Conservation (phyloP, 495 filamentous ascomycete species). For the Annulohypoxylon maeteangense region DNA sequence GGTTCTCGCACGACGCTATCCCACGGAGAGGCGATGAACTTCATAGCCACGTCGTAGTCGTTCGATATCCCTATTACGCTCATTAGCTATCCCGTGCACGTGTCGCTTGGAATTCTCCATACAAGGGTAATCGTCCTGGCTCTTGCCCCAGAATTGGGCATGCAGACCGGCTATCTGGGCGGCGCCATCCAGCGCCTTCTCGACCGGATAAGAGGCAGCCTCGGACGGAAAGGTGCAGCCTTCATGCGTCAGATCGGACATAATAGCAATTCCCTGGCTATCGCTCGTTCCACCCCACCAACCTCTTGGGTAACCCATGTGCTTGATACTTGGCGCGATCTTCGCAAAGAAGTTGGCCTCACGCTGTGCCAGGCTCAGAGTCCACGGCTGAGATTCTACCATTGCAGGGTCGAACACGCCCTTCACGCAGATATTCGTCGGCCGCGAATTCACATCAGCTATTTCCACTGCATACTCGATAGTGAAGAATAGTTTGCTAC, state of each 20-base stretch:
- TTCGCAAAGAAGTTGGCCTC: slow-evolving; percentile 51
- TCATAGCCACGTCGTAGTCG: slow-evolving; percentile 39
- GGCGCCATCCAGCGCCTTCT: slow-evolving; percentile 45
- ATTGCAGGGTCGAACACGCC: slow-evolving; percentile 50
- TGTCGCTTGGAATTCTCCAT: background rate
- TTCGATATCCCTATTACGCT: slow-evolving; percentile 29
- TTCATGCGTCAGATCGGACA: slow-evolving; percentile 46
- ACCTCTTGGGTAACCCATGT: slow-evolving; percentile 49
- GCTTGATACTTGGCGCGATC: slow-evolving; percentile 44
- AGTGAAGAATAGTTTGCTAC: slow-evolving; percentile 47
- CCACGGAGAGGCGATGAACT: slow-evolving; percentile 39
- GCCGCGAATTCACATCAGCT: slow-evolving; percentile 30
- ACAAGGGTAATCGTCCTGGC: slow-evolving; percentile 45
- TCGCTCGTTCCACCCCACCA: slow-evolving; percentile 48
- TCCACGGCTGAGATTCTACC: slow-evolving; percentile 47
- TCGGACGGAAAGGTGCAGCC: slow-evolving; percentile 47
- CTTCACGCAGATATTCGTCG: slow-evolving; percentile 49
- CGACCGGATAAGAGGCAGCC: slow-evolving; percentile 45
- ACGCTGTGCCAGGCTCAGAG: slow-evolving; percentile 48
- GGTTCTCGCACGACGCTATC: slow-evolving; percentile 38
- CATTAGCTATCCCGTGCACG: background rate
- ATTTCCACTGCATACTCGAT: slow-evolving; percentile 44
- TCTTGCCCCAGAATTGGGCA: slow-evolving; percentile 51
- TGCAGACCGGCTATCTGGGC: slow-evolving; percentile 50
- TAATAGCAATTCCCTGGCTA: slow-evolving; percentile 51